Evolutionary conservation across 2,329 filamentous ascomycete genomes (phyloP), one percentile per base, ranked within the genome.

Genomic region (Metarhizium robertsii): DNA sequence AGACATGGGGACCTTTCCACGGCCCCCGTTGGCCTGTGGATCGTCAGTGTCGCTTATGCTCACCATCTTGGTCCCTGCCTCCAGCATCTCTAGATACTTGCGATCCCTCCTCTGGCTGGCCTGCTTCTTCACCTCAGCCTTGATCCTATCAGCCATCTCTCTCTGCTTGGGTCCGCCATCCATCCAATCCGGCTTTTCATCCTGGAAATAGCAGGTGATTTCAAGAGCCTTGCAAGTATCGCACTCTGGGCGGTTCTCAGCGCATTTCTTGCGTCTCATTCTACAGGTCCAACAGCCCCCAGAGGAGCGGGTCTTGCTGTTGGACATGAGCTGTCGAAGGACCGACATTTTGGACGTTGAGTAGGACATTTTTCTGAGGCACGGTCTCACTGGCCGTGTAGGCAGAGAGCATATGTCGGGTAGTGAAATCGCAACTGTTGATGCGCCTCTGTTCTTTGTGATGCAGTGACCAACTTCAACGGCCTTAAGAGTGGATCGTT

Each of bases 101-200:
- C 70, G 69, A 57, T 81, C 78, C 48, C 78, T 69, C 2, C 79
- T 74, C 62, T 73, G 74, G 59, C 69, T 71, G 32, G 79, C 77
- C 59, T 75, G 76, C 53, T 74, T 71, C 68, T 82, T 84, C 58
- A 84, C 76, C 66, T 83, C 25, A 1, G 25, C 25, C 25, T 25
- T 25, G 25, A 25, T 25, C 25, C 25, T 25, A 25, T 79, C 75
- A 25, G 76, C 77, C 71, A 75, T 80, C 55, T 75, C 71, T 59
- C 73, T 74, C 60, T 83, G 79, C 57, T 64, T 69, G 1, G 66
- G 64, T 10, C 74, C 78, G 50, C 73, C 75, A 57, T 83, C 80
- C 79, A 83, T 81, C 79, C 79, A 83, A 4, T 76, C 75, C 14
- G 80, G 79, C 64, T 83, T 25, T 29, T 70, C 66, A 2, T 77